phyloP scores from a whole-genome alignment of 139 green algal genomes.

The Asterochloris sp. region DNA sequence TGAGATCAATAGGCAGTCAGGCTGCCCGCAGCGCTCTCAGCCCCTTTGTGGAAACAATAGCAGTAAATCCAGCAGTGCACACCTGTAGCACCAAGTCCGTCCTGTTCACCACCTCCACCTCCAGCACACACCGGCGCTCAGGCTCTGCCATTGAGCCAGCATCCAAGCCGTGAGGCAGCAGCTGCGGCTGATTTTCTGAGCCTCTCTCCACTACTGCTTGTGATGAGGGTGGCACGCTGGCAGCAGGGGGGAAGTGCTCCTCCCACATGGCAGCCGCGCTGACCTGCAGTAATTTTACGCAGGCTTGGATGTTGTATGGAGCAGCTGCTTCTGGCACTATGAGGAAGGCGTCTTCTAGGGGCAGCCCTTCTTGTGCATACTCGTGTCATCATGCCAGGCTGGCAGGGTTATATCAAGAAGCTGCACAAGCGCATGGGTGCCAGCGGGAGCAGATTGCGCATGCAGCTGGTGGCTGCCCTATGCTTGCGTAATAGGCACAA shows the following conservation, averaged over 20 bases:
- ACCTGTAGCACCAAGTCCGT: slow-evolving; percentile 5
- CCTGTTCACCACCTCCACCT: slow-evolving; percentile 4
- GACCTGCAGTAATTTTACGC: neutral
- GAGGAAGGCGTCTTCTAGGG: no score
- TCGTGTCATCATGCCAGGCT: no score
- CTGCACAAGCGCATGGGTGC: no score
- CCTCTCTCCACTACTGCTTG: neutral
- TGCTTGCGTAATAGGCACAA: neutral
- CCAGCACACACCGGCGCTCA: neutral
- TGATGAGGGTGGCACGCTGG: neutral
- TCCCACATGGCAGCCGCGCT: neutral
- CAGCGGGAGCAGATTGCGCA: no score
- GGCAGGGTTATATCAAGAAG: no score
- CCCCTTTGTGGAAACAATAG: neutral
- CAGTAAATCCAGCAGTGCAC: neutral
- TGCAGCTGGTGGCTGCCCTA: neutral
- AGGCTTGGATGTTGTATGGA: neutral
- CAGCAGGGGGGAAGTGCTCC: no score
- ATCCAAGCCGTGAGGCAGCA: neutral
- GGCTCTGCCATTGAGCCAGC: neutral
- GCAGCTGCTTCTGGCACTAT: no score
- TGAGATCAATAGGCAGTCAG: neutral
- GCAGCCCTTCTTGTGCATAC: no score
- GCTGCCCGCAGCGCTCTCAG: neutral
- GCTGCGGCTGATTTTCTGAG: neutral